Evolutionary conservation across 768 basidiomycete species (phyloP), one percentile per base, ranked within the genome.

Genomic region (Boletus rubropictus): DNA sequence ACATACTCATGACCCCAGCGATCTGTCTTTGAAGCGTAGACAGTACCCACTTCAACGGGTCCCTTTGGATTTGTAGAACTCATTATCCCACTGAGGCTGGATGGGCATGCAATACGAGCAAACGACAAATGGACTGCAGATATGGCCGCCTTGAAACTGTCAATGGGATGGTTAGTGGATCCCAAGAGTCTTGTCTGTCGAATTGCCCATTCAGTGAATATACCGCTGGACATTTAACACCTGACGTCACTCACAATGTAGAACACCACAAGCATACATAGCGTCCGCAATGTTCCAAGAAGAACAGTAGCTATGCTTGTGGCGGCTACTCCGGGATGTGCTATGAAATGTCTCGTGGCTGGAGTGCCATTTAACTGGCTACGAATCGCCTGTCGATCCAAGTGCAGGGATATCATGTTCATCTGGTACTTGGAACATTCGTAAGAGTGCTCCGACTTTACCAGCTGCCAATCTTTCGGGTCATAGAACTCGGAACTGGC

Each of bases 401-500:
- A 71, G 36, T 72, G 65, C 2, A 77, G 66, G 1, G 74, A 72
- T 34, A 90, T 68, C 39, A 91, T 61, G 57, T 89, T 86, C 21
- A 82, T 81, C 66, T 90, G 83, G 58, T 85, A 89, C 63, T 92
- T 92, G 10, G 79, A 73, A 32, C 68, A 72, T 56, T 86, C 77
- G 58, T 91, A 93, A 1, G 86, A 79, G 48, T 79, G 74, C 17
- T 65, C 60, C 7, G 81, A 80, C 39, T 76, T 71, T 36, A 74
- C 65, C 32, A 85, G 71, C 58, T 92, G 89, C 81, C 82, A 84
- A 63, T 93, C 89, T 24, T 77, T 72, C 0, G 72, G 59, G 46
- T 83, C 74, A 52, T 80, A 86, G 50, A 66, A 76, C 15, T 64
- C 54, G 0, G 81, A 74, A 7, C 67, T 69, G 1, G 81, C 76